Evolutionary conservation across 2,329 filamentous ascomycete species (phyloP).

Genomic region (Periglandula ipomoeae): DNA sequence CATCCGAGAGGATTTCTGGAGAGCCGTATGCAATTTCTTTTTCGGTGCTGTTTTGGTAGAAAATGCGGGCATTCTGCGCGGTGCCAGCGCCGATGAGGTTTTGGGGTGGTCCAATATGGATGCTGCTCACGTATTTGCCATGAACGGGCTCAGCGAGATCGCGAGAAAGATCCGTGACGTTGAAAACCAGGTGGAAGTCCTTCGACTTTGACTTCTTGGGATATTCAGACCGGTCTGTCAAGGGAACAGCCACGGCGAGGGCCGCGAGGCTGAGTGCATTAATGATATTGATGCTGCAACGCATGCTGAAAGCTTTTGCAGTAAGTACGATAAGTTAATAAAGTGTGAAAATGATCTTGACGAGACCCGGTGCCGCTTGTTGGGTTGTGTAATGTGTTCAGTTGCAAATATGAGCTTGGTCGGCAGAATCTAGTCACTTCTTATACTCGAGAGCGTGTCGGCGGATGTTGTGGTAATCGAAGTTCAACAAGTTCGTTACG

Average conservation of each 20-base stretch:
- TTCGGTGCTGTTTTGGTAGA: neutral
- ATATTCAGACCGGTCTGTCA: neutral
- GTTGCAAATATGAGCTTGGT: neutral
- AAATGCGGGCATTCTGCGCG: neutral
- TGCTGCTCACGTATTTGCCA: neutral
- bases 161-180: neutral
- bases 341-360: neutral
- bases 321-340: neutral
- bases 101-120: neutral
- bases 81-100: neutral
- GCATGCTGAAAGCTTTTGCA: neutral
- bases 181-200: neutral
- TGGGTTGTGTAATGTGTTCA: neutral
- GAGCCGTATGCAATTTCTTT: neutral
- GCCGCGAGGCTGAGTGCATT: neutral
- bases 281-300: neutral
- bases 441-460: too few relatives aligned
- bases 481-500: too few relatives aligned
- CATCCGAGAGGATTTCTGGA: neutral
- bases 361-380: neutral
- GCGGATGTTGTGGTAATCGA: neutral
- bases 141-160: neutral
- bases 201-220: neutral
- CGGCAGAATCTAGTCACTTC: neutral
- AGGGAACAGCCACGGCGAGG: neutral